A percentile compares a stretch with the other conserved stretches of the same genome.
phyloP scores from a whole-genome alignment of 1,139 yeast species.

The Taiozyma sp. region DNA sequence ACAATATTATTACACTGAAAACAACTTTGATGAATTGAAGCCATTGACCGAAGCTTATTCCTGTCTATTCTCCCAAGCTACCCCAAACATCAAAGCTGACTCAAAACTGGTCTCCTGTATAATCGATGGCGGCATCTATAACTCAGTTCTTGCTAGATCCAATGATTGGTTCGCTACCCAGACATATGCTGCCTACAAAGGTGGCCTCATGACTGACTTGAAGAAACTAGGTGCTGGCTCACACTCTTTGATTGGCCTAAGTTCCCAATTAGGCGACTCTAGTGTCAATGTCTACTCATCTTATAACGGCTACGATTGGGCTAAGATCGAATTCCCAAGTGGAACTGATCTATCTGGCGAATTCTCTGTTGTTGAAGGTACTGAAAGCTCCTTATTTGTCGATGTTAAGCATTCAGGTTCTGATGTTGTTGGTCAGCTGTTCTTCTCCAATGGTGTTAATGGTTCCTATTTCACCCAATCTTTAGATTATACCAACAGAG shows the following conservation, averaged over 20 bases:
- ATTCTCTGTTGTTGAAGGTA: constrained; percentile 50
- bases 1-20: constrained; percentile 42
- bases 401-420: constrained; percentile 32
- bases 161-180: constrained; percentile 46
- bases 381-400: constrained; percentile 50
- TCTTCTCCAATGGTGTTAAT: constrained; percentile 51
- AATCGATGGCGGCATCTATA: constrained; percentile 31
- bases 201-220: constrained; percentile 30
- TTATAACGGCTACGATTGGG: constrained; percentile 48
- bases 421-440: constrained; percentile 36
- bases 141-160: constrained; percentile 38
- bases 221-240: constrained; percentile 46
- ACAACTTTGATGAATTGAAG: constrained; percentile 44
- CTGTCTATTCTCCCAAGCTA: constrained; percentile 50
- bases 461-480: constrained; percentile 51
- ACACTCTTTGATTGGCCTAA: constrained; percentile 48
- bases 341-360: constrained; percentile 27
- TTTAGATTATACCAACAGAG: constrained; percentile 42
- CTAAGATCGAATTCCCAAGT: constrained; percentile 43
- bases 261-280: constrained; percentile 36
- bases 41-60: constrained; percentile 31
- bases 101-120: constrained; percentile 47
- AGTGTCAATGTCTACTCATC: constrained; percentile 47
- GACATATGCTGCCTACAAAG: constrained; percentile 27
- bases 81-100: constrained; percentile 30